Percentiles rank a stretch among this genome's conserved stretches.
Conservation (phyloP, 2,329 filamentous ascomycete species). For the Exophiala spinifera region DNA sequence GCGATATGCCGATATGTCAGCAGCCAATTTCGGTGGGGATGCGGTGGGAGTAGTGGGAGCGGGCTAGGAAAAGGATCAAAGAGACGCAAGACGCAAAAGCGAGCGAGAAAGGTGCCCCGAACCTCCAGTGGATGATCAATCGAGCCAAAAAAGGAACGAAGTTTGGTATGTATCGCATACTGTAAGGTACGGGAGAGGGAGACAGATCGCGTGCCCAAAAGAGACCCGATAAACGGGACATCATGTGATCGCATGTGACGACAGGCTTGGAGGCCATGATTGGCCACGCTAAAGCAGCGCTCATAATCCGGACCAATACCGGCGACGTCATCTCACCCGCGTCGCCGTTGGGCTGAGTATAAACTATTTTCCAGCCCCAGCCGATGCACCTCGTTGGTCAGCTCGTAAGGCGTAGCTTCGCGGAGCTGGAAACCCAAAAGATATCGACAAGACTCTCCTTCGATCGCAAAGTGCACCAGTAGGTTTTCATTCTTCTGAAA, state of each 20-base stretch:
- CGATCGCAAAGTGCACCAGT: neutral
- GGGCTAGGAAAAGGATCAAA: neutral
- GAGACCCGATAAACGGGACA: neutral
- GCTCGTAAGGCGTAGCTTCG: slow-evolving; percentile 16
- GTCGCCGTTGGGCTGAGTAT: neutral
- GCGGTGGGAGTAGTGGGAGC: neutral
- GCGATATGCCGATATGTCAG: neutral
- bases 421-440: slow-evolving; percentile 1
- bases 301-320: neutral
- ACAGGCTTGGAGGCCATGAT: neutral
- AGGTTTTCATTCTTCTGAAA: too few relatives aligned
- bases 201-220: neutral
- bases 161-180: too few relatives aligned
- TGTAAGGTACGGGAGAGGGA: neutral
- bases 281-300: neutral
- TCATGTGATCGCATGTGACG: neutral
- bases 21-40: neutral
- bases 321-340: neutral
- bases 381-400: slow-evolving; percentile 14
- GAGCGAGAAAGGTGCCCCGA: too few relatives aligned
- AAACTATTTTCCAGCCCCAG: slow-evolving; percentile 2
- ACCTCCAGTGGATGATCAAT: neutral
- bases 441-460: neutral
- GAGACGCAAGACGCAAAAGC: too few relatives aligned
- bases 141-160: neutral